Evolutionary conservation across 306 rosid species (phyloP), one percentile per base, ranked within the genome.

Genomic region (Lithocarpus polystachyus): DNA sequence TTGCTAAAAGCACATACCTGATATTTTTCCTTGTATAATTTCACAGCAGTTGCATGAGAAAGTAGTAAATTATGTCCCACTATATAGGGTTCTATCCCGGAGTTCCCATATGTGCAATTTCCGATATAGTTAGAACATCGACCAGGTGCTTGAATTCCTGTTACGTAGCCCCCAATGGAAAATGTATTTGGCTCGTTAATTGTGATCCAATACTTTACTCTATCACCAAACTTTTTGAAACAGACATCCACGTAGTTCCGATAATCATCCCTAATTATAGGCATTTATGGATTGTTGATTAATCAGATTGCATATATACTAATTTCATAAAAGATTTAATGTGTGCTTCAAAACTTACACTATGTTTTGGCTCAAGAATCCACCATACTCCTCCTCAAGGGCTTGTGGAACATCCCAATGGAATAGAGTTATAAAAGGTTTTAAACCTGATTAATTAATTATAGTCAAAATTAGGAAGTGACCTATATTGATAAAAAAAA

Each of bases 151-250:
- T 83, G 28, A 12, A 56, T 68, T 10, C 94, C 95, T 31, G 3
- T 56, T 68, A 80, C 78, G 65, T 89, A 89, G 28, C 90, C 92
- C 3, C 0, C 6, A 1, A 75, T 61, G 51, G 75, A 75, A 67
- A 80, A 80, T 3, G 79, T 62, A 23, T 71, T 22, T 22, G 96
- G 96, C 80, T 91, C 95, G 20, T 91, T 91, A 40, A 87, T 33
- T 2, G 95, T 89, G 60, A 89, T 75, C 96, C 96, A 91, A 69
- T 87, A 85, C 86, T 91, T 91, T 51, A 91, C 92, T 55, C 89
- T 79, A 76, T 91, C 91, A 9, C 95, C 95, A 69, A 91, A 91
- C 53, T 86, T 81, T 83, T 81, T 79, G 40, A 83, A 91, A 78
- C 95, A 91, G 3, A 91, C 56, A 20, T 91, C 91, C 62, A 88